Evolutionary conservation across 805 yeast species (phyloP).

Genomic region (Spathaspora arborariae): DNA sequence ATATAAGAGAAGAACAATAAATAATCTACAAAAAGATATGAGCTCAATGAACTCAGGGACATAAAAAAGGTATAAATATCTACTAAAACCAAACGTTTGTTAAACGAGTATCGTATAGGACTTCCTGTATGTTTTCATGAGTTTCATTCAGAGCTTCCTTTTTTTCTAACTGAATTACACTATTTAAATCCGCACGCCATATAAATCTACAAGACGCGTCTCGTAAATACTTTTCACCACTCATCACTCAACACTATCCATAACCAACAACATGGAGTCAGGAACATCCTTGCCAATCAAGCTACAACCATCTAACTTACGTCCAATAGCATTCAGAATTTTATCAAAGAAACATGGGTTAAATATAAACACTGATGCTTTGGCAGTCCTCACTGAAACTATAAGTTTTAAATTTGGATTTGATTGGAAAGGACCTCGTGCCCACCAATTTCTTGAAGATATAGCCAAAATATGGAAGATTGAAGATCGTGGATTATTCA

Average conservation of each 20-base stretch:
- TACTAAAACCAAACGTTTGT: too few species aligned
- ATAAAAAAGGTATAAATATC: too few species aligned
- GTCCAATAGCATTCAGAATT: conserved; percentile 90
- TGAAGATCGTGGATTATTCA: conserved; percentile 81
- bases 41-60: too few species aligned
- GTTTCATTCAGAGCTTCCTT: too few species aligned
- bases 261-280: conserved; percentile 13
- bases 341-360: conserved; percentile 90
- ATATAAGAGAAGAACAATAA: too few species aligned
- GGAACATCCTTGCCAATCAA: conserved; percentile 56
- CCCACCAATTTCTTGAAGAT: conserved; percentile 67
- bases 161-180: too few species aligned
- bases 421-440: conserved; percentile 73
- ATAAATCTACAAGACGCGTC: neutral
- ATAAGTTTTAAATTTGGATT: conserved; percentile 76
- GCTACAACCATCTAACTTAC: conserved; percentile 73
- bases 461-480: conserved; percentile 83
- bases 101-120: too few species aligned
- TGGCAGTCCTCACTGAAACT: conserved; percentile 66
- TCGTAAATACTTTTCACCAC: neutral
- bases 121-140: too few species aligned
- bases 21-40: too few species aligned
- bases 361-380: conserved; percentile 82
- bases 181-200: too few species aligned
- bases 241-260: neutral